Percentiles rank a stretch among this genome's conserved stretches.
Conservation (phyloP, 805 yeast genomes). For the Ogataea methylovora region DNA sequence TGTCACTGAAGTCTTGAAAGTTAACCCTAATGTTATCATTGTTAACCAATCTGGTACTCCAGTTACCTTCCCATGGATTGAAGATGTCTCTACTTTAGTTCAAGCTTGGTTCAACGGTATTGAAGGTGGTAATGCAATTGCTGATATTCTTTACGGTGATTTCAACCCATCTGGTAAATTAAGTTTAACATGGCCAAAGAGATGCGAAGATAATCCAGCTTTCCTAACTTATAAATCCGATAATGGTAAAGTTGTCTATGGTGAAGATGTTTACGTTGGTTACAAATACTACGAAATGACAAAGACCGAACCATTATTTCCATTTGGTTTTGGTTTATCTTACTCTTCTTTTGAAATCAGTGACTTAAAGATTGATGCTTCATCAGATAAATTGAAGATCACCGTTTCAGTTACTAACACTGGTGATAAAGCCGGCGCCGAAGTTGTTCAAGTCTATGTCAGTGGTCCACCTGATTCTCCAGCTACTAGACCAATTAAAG, state of each 20-base stretch:
- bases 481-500: conserved; percentile 45
- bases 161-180: conserved; percentile 55
- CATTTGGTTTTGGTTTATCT: conserved; percentile 59
- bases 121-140: conserved; percentile 51
- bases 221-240: conserved; percentile 43
- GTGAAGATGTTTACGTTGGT: conserved; percentile 62
- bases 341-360: conserved; percentile 43
- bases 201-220: conserved; percentile 48
- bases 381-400: conserved; percentile 15
- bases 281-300: conserved; percentile 52
- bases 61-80: conserved; percentile 48
- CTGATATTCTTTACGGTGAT: conserved; percentile 55
- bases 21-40: conserved; percentile 42
- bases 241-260: conserved; percentile 48
- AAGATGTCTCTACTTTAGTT: conserved; percentile 33
- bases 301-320: conserved; percentile 40
- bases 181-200: conserved; percentile 46
- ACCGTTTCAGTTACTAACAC: conserved; percentile 38
- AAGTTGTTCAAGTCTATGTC: conserved; percentile 50
- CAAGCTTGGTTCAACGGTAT: conserved; percentile 55
- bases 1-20: conserved; percentile 35
- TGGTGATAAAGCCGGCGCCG: conserved; percentile 43
- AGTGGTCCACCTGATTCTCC: conserved; percentile 26
- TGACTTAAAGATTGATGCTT: conserved; percentile 28
- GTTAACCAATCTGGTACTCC: conserved; percentile 60